Evolutionary conservation across 169 alveolate genomes (phyloP).

Genomic region (Plasmodium gonderi): DNA sequence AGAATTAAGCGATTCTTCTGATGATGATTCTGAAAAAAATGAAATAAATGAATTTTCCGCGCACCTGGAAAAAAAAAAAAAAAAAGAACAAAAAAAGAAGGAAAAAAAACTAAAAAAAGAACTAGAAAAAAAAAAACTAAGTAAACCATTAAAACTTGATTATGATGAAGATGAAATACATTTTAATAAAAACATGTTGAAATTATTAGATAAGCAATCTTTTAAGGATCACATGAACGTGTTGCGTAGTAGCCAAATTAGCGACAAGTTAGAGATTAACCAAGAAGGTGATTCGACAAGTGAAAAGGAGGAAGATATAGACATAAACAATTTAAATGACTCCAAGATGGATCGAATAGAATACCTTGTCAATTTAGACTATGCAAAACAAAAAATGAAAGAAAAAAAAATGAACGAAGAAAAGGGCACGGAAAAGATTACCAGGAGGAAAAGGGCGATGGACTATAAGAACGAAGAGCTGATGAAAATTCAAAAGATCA

Average conservation of each 20-base stretch:
- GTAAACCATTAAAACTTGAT: constrained; percentile 24
- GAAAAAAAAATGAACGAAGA: constrained; percentile 32
- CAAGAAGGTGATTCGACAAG: constrained; percentile 63
- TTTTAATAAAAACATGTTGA: constrained; percentile 82
- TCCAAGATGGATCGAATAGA: constrained; percentile 23
- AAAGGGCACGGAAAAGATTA: constrained; percentile 51
- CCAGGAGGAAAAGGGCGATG: constrained; percentile 79
- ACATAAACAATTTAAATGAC: background rate
- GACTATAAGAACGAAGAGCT: constrained; percentile 78
- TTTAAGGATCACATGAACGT: constrained; percentile 65
- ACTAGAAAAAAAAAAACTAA: constrained; percentile 35
- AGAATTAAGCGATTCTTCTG: constrained; percentile 73
- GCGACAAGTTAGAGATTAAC: constrained; percentile 39
- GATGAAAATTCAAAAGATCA: constrained; percentile 75
- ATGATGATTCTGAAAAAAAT: constrained; percentile 69
- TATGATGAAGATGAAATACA: constrained; percentile 78
- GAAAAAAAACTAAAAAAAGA: constrained; percentile 71
- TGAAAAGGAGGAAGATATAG: constrained; percentile 4
- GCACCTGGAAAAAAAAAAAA: constrained; percentile 42
- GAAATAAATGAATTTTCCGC: constrained; percentile 58
- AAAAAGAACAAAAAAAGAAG: constrained; percentile 63
- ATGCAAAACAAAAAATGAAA: constrained; percentile 53
- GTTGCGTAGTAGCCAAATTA: constrained; percentile 36
- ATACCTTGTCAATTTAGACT: constrained; percentile 62
- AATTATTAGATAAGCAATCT: constrained; percentile 45